Base-by-base conservation (phyloP, 78 protist species). In the Tieghemostelium lacteum region DNA sequence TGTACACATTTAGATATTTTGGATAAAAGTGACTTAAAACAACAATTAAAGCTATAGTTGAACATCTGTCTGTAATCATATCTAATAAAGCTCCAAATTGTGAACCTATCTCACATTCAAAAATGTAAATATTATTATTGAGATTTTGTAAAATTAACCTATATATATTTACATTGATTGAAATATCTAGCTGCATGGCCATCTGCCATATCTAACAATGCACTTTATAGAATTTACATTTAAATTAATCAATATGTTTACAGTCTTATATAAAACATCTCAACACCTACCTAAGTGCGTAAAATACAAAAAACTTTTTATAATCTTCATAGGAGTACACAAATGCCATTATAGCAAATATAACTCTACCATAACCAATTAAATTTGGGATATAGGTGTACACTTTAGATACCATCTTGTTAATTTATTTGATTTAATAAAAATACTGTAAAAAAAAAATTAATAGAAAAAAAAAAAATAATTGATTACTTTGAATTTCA, bases 51-150 rank as follows among this genome's bases (percentile, higher is more conserved):
- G 88, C 86, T 14, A 94, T 71, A 26, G 98, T 96, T 24, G 95
- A 65, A 55, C 93, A 85, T 37, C 98, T 64, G 49, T 96, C 98
- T 29, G 97, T 94, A 42, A 96, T 60, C 98, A 96, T 96, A 92
- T 96, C 98, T 24, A 96, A 88, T 39, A 94, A 50, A 19, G 98
- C 96, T 8, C 98, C 98, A 49, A 96, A 88, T 70, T 70, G 78
- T 66, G 93, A 87, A 71, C 93, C 93, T 87, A 37, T 50, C n/a
- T n/a, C n/a, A n/a, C n/a, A n/a, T n/a, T 24, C n/a, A n/a, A n/a
- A n/a, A 58, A 60, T 94, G 96, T 10, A 60, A 40, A 24, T 88
- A 34, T 17, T n/a, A n/a, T n/a, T n/a, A n/a, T n/a, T n/a, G n/a
- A n/a, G n/a, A n/a, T n/a, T n/a, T n/a, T n/a, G n/a, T n/a, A n/a